These are phyloP conservation scores for Neurospora sp. DNA, from an alignment of 495 filamentous ascomycete species.

Conservation along the genomic window DNA sequence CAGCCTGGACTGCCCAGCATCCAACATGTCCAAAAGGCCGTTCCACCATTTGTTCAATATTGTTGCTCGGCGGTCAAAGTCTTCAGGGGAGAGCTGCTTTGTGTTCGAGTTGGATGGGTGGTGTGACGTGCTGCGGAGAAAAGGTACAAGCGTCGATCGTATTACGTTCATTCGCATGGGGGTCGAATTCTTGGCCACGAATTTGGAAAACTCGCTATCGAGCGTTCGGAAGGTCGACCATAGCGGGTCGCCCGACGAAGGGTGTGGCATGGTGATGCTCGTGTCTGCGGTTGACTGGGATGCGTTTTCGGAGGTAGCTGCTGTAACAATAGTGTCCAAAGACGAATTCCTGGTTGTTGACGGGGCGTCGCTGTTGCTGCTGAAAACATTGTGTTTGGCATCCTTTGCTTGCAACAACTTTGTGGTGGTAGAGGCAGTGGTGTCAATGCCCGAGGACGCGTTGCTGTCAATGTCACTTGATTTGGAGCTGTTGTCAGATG, in stretches of 20 bases:
- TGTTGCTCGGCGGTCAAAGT: slow-evolving; percentile 71
- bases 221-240: slow-evolving; percentile 75
- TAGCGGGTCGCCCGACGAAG: slow-evolving; percentile 64
- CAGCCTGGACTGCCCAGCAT: slow-evolving; percentile 40
- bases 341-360: slow-evolving; percentile 38
- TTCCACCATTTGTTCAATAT: slow-evolving; percentile 96
- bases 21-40: slow-evolving; percentile 75
- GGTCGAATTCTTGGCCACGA: slow-evolving; percentile 62
- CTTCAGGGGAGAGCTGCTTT: slow-evolving; percentile 53
- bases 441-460: slow-evolving; percentile 3
- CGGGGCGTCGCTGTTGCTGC: slow-evolving; percentile 20
- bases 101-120: slow-evolving; percentile 57
- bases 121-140: slow-evolving; percentile 61
- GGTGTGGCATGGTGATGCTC: slow-evolving; percentile 31
- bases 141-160: slow-evolving; percentile 70
- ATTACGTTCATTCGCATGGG: slow-evolving; percentile 72
- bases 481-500: slow-evolving; percentile 19
- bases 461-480: slow-evolving; percentile 8
- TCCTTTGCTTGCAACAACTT: slow-evolving; percentile 2
- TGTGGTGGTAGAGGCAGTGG: neutral
- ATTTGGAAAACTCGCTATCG: slow-evolving; percentile 76
- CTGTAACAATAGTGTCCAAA: slow-evolving; percentile 39
- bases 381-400: slow-evolving; percentile 11
- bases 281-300: slow-evolving; percentile 41
- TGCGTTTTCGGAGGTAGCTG: slow-evolving; percentile 46